phyloP scores from a whole-genome alignment of 768 basidiomycete genomes.

The Exidia glandulosa region DNA sequence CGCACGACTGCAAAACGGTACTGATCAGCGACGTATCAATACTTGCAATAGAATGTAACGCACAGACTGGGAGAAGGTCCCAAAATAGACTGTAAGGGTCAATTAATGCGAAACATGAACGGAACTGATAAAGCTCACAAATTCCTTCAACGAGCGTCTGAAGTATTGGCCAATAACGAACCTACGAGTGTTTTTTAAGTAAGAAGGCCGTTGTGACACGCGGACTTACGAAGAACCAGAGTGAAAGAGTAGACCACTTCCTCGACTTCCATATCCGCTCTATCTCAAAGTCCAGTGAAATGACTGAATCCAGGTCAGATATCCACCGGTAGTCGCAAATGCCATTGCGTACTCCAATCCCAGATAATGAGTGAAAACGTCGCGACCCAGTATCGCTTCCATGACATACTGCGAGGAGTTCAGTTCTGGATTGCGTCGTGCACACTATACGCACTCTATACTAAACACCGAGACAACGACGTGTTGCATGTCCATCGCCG shows the following conservation, averaged over 20 bases:
- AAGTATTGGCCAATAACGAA: too few species aligned
- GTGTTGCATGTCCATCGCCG: too few species aligned
- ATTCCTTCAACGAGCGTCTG: too few species aligned
- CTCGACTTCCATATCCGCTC: not conserved
- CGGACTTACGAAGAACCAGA: not conserved
- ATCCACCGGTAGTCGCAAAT: not conserved
- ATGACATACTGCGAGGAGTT: not conserved
- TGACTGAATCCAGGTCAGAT: not conserved
- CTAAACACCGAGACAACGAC: too few species aligned
- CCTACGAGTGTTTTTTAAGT: too few species aligned
- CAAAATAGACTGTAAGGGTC: too few species aligned
- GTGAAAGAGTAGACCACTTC: not conserved
- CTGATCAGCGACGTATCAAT: too few species aligned
- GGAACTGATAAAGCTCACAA: too few species aligned
- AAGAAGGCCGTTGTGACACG: not conserved
- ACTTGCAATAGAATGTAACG: too few species aligned
- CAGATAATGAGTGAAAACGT: not conserved
- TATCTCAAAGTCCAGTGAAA: not conserved
- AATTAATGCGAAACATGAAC: too few species aligned
- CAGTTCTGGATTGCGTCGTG: not conserved
- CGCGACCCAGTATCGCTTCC: not conserved
- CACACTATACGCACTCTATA: not conserved
- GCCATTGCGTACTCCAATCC: not conserved
- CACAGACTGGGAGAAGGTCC: too few species aligned
- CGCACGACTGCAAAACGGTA: too few species aligned